Evolutionary conservation across 108 stramenopile species (phyloP), one percentile per base, ranked within the genome.

Genomic region (Cyclotella atomus): DNA sequence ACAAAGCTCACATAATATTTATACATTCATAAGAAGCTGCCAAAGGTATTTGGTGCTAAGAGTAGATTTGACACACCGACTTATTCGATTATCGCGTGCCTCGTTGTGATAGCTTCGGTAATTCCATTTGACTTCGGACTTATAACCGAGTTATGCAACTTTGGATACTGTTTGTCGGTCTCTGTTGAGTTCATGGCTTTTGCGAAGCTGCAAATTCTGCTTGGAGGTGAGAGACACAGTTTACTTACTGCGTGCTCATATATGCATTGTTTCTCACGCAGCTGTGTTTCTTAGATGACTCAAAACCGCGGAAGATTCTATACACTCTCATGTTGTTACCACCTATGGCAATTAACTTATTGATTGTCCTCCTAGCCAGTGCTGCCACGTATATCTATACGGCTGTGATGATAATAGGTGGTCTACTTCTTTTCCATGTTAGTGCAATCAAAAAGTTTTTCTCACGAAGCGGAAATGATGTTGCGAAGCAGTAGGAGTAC

Each of bases 51-150:
- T 34, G 81, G 75, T 41, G 64, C 63, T 54, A 75, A 94, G 28
- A 92, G 86, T 25, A 76, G 73, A 47, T 90, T 89, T 63, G 97
- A 91, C 16, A 98, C 96, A 8, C 97, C 97, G 3, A 93, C 95
- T 10, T 81, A 82, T 28, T 95, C 95, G 9, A 91, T 97, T 34
- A 61, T 97, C 4, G 9, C 47, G n/a, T 49, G 47, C n/a, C n/a
- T 49, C 16, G 47, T 49, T 4, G n/a, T 49, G 4, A 49, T 49
- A 17, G 47, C 47, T 12, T 49, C 47, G n/a, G 47, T 49, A n/a
- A 9, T 49, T 12, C 47, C 47, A n/a, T 49, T 49, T 49, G 47
- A 49, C n/a, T 49, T 49, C n/a, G 47, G 47, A 19, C 16, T 49
- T 9, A 49, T 49, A 17, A 49, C 47, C n/a, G 47, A 49, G n/a